These are phyloP conservation scores for Toxicodendron radicans DNA, from an alignment of 345 rosid genomes.

Conservation along the genomic window DNA sequence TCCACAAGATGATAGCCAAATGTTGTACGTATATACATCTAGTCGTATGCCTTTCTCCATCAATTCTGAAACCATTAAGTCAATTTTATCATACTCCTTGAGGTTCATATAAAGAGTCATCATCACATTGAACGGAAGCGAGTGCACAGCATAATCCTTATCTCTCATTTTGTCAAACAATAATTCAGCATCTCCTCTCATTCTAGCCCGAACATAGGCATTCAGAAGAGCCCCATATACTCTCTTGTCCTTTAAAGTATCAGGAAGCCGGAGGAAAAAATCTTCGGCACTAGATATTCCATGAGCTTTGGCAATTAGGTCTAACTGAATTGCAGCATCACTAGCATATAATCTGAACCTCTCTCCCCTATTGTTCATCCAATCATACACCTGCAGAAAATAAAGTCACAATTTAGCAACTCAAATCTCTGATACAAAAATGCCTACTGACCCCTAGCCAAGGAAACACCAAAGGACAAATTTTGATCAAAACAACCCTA, in stretches of 20 bases:
- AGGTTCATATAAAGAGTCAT: constrained; percentile 96
- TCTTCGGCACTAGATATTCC: constrained; percentile 74
- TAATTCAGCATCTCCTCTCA: constrained; percentile 71
- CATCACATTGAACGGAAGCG: constrained; percentile 93
- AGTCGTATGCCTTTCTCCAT: constrained; percentile 60
- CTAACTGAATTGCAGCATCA: constrained; percentile 94
- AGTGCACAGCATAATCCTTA: constrained; percentile 55
- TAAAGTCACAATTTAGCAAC: background rate
- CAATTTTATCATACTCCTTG: constrained; percentile 71
- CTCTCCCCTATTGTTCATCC: constrained; percentile 82
- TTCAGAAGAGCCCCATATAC: constrained; percentile 82
- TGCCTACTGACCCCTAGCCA: background rate
- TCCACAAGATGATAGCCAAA: constrained; percentile 88
- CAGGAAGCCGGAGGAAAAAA: constrained; percentile 56
- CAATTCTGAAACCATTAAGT: constrained; percentile 72
- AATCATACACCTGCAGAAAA: constrained; percentile 66
- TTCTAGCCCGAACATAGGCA: constrained; percentile 59
- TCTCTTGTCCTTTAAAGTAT: constrained; percentile 71
- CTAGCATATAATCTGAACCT: constrained; percentile 71
- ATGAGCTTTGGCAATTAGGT: constrained; percentile 78
- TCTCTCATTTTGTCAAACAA: constrained; percentile 64
- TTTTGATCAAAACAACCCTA: background rate
- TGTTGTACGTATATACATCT: constrained; percentile 87
- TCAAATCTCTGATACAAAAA: background rate
- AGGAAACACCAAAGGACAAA: background rate